Base-by-base conservation (phyloP, 768 basidiomycete genomes). In the Boletus eberwhitei region DNA sequence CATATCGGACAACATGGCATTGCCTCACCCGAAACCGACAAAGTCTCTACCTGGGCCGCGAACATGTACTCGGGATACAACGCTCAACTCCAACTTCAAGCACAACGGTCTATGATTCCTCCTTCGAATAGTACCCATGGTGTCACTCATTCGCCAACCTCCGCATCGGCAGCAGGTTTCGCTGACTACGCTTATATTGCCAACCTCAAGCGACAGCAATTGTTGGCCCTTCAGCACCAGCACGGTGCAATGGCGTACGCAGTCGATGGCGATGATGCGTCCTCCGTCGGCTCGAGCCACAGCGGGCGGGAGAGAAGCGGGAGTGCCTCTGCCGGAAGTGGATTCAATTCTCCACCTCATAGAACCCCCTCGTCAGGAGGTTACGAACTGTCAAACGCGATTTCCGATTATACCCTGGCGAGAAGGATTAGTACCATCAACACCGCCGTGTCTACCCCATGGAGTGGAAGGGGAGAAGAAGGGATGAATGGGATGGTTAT, bases 111-210 rank as follows among this genome's bases (percentile, higher is more conserved):
- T 44, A 66, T 77, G 49, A 73, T 77, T 59, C 77, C 78, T 4
- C 75, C 79, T 36, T 75, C 79, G 21, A 69, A 74, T 8, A 64
- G 68, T 12, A 67, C 75, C 21, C 78, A 78, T 56, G 70, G 36
- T 45, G 49, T 51, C 70, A 38, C 65, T 71, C 52, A 65, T 13
- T 48, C 57, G 1, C 35, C 59, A 1, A 36, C 68, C 6, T 44
- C 65, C 0, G 44, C 56, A 19, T 21, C 59, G 21, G 52, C 55
- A 12, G 49, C 59, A 3, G 58, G 53, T 6, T 58, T 57, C 26
- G 44, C 47, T 17, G 60, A 70, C 32, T 73, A 70, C 13, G 48
- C 51, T 4, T 61, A 64, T 38, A 56, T 71, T 50, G 54, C 59
- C 36, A 67, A 67, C 46, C 52, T 65, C 37, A 56, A 64, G 52